Percentiles rank a stretch among this genome's conserved stretches.
Conservation (phyloP, 805 yeast species). For the Scheffersomyces lignosus region DNA sequence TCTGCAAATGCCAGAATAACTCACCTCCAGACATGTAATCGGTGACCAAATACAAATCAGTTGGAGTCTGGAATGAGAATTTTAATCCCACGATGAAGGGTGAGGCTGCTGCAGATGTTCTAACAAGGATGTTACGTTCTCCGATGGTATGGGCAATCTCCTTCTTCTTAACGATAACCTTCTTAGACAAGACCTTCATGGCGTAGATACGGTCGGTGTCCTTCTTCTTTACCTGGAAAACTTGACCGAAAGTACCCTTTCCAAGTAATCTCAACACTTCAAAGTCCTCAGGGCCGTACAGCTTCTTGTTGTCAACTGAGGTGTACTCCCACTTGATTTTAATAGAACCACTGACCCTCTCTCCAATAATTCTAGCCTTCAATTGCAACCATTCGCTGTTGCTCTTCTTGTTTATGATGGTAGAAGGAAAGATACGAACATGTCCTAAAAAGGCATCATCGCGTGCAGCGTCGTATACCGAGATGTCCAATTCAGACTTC, state of each 20-base stretch:
- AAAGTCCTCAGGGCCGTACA: constrained; percentile 92
- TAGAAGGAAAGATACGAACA: constrained; percentile 66
- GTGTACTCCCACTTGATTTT: constrained; percentile 71
- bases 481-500: constrained; percentile 79
- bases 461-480: constrained; percentile 83
- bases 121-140: constrained; percentile 89
- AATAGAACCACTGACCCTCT: constrained; percentile 74
- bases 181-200: constrained; percentile 94
- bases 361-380: constrained; percentile 72
- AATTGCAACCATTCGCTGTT: constrained; percentile 74
- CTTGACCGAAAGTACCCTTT: constrained; percentile 97
- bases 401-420: constrained; percentile 38
- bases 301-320: constrained; percentile 64
- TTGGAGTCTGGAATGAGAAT: constrained; percentile 93
- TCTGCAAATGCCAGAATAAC: constrained; percentile 93
- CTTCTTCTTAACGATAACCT: constrained; percentile 92
- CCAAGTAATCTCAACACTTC: constrained; percentile 89
- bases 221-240: constrained; percentile 88
- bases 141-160: constrained; percentile 98
- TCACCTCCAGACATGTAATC: constrained; percentile 99
- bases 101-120: constrained; percentile 84
- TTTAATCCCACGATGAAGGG: constrained; percentile 96
- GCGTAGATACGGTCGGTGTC: constrained; percentile 93
- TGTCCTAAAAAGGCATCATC: constrained; percentile 89
- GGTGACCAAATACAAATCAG: constrained; percentile 88